Evolutionary conservation across 768 basidiomycete species (phyloP), one percentile per base, ranked within the genome.

Genomic region (Termitomyces heimii): DNA sequence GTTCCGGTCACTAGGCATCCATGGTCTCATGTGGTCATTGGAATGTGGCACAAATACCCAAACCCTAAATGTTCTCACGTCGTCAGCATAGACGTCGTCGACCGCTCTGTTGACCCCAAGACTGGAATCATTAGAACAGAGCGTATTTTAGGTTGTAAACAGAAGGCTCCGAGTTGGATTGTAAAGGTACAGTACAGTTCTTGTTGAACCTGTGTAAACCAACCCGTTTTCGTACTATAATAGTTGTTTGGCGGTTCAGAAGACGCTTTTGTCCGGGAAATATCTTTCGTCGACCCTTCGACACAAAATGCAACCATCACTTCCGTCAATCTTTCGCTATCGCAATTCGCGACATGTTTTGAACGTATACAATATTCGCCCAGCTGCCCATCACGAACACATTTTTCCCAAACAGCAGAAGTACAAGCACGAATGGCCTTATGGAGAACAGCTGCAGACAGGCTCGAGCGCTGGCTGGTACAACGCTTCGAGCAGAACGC

Each of bases 21-120:
- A 42, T 95, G 94, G 88, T 80, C 86, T 59, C 92, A 93, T 75
- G 92, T 95, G 63, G 85, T 94, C 60, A 87, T 89, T 67, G 91
- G 90, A 62, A 90, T 96, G 81, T 94, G 92, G 89, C 86, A 88
- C 63, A 97, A 97, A 79, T 97, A 97, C 72, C 94, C 94, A 52
- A 96, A 96, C 70, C 88, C 93, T 53, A 89, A 89, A 66, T 93
- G 92, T 73, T 82, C 88, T 24, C 92, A 94, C 70, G 92, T 94
- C 63, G 77, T 92, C 63, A 89, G 88, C 62, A 82, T 94, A 67
- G 92, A 94, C 71, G 92, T 94, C 29, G 59, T 96, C 55, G 89
- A 93, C 75, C 86, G 94, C 61, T 81, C 86, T 13, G 79, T 96
- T 13, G 86, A 96, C 74, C 82, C 91, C 29, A 71, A 77, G 55